Conservation (phyloP, 2,329 filamentous ascomycete species). For the Truncatella angustata region DNA sequence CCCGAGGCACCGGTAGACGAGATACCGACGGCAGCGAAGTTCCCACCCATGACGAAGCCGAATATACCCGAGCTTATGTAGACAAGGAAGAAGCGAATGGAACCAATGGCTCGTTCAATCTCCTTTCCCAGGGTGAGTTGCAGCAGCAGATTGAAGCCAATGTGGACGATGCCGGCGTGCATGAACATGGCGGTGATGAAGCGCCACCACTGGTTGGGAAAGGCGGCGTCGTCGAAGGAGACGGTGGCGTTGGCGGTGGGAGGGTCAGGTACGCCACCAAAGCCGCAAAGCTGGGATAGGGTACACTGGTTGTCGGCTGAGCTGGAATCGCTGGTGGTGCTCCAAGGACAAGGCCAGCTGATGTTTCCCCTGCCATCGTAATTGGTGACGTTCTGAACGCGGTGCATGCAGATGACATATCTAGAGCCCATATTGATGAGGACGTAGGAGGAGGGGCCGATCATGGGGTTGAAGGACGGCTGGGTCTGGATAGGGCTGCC, state of each 20-base stretch:
- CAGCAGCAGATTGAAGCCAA: slow-evolving; percentile 90
- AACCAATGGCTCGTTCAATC: slow-evolving; percentile 88
- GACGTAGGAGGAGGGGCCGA: slow-evolving; percentile 85
- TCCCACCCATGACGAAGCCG: slow-evolving; percentile 91
- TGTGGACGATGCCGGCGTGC: slow-evolving; percentile 91
- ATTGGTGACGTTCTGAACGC: slow-evolving; percentile 63
- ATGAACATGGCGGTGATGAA: slow-evolving; percentile 96
- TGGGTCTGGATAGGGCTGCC: slow-evolving; percentile 76
- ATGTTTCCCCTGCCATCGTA: slow-evolving; percentile 35
- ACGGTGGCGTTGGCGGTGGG: slow-evolving; percentile 40
- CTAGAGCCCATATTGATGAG: slow-evolving; percentile 97
- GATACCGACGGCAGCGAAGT: slow-evolving; percentile 80
- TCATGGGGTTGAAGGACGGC: slow-evolving; percentile 93
- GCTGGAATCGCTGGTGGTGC: slow-evolving; percentile 57
- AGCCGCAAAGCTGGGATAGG: slow-evolving; percentile 80
- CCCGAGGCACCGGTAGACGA: slow-evolving; percentile 89
- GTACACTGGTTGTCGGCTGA: slow-evolving; percentile 59
- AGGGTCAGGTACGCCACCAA: slow-evolving; percentile 66
- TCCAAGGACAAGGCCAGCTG: slow-evolving; percentile 78
- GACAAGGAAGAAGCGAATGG: slow-evolving; percentile 82
- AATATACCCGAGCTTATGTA: slow-evolving; percentile 93
- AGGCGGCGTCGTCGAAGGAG: slow-evolving; percentile 48
- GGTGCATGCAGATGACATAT: slow-evolving; percentile 94
- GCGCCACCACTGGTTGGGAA: slow-evolving; percentile 93
- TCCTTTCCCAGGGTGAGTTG: slow-evolving; percentile 88